phyloP scores from a whole-genome alignment of 768 basidiomycete genomes.

The Trametopsis cervina region DNA sequence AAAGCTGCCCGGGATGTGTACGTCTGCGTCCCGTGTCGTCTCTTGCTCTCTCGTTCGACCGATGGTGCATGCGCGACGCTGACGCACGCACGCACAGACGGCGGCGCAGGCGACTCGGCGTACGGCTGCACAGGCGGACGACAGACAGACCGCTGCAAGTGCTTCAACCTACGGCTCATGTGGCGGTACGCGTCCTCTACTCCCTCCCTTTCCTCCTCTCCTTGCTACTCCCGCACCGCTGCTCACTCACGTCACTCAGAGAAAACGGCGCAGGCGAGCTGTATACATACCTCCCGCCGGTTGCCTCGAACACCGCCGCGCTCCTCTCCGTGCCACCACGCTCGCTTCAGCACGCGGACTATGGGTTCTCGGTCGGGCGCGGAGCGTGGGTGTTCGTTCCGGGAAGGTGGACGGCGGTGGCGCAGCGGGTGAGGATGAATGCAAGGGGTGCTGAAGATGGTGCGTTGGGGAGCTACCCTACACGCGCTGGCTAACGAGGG shows the following conservation, averaged over 20 bases:
- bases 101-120: slow-evolving; percentile 48
- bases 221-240: background rate
- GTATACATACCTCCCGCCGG: slow-evolving; percentile 64
- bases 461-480: slow-evolving; percentile 19
- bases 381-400: slow-evolving; percentile 50
- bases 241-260: slow-evolving; percentile 24
- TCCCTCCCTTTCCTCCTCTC: background rate
- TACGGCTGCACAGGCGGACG: slow-evolving; percentile 68
- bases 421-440: slow-evolving; percentile 68
- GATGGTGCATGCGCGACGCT: background rate
- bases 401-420: slow-evolving; percentile 53
- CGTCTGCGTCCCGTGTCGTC: no score
- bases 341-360: slow-evolving; percentile 47
- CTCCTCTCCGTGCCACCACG: slow-evolving; percentile 42
- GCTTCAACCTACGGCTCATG: slow-evolving; percentile 69
- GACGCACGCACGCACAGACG: slow-evolving; percentile 29
- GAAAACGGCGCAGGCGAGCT: slow-evolving; percentile 51
- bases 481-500: slow-evolving; percentile 3
- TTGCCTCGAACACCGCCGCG: slow-evolving; percentile 31
- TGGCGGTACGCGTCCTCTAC: slow-evolving; percentile 44
- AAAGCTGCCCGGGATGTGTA: slow-evolving; percentile 68
- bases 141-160: slow-evolving; percentile 51
- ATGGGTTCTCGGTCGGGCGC: slow-evolving; percentile 60
- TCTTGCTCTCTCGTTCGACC: slow-evolving; percentile 1
- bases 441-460: slow-evolving; percentile 53